Evolutionary conservation across 2,329 filamentous ascomycete genomes (phyloP), one percentile per base, ranked within the genome.

Genomic region (Neopestalotiopsis clavispora): DNA sequence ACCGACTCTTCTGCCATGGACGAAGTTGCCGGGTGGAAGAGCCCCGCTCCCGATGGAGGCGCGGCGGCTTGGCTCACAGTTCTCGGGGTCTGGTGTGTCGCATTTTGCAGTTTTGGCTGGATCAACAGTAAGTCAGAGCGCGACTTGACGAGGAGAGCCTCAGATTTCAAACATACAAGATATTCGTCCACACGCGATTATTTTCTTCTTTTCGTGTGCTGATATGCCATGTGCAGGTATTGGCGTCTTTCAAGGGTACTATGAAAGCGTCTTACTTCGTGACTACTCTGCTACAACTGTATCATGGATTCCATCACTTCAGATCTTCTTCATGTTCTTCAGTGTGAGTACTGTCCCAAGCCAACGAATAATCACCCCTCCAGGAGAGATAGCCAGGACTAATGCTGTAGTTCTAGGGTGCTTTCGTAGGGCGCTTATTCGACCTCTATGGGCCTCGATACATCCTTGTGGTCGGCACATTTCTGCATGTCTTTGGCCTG

Each of bases 391-490:
- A 38, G 34, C 6, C 34, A 10, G 10, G 4, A 38, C 34, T 38
- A 9, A 38, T 38, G 1, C 34, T 38, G 10, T 38, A 38, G 4
- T 1, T 12, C 34, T 38, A 69, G 30, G 42, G 64, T 67, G 60
- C 69, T 78, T 68, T 89, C 82, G 66, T 82, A 65, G 91, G 92
- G 1, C 87, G 86, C 56, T 61, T 91, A 12, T 92, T 88, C 73
- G 91, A 94, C 77, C 87, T 83, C 71, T 87, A 88, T 71, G 91
- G 91, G 1, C 89, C 91, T 0, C 84, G 84, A 52, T 86, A 82
- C 69, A 80, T 93, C 4, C 79, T 91, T 14, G 70, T 85, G 20
- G 73, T 79, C 65, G 89, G 89, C 38, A 85, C 84, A 4, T 73
- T 90, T 69, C 76, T 86, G 68, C 88, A 90, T 76, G 83, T 92